A percentile compares a stretch with the other conserved stretches of the same genome.
Conservation (phyloP, 768 basidiomycete genomes). For the Dacryopinax spathularia region DNA sequence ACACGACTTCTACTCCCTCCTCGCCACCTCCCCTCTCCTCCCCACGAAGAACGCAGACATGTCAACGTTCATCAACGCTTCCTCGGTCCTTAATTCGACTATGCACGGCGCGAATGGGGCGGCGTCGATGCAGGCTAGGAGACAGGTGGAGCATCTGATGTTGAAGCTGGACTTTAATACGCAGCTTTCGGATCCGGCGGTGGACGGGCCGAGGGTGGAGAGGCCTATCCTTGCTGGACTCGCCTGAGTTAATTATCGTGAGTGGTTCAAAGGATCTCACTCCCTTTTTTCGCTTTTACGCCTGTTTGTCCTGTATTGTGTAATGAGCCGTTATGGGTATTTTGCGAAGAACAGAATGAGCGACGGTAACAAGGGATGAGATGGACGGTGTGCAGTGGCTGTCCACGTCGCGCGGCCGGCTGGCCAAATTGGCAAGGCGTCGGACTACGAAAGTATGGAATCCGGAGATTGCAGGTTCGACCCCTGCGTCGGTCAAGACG, state of each 20-base stretch:
- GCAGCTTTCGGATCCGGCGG: conserved; percentile 6
- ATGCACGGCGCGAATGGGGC: conserved; percentile 31
- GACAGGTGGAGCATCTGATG: conserved; percentile 70
- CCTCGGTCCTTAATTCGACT: conserved; percentile 32
- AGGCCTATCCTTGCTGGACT: background rate
- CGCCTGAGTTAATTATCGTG: background rate
- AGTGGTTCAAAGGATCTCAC: too few species aligned
- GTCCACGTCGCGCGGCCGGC: too few species aligned
- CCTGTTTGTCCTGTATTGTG: too few species aligned
- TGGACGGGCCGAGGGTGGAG: background rate
- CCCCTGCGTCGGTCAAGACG: too few species aligned
- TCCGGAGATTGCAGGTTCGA: too few species aligned
- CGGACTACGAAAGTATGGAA: too few species aligned
- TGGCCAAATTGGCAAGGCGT: too few species aligned
- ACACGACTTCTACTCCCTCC: conserved; percentile 64
- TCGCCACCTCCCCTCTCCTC: conserved; percentile 39
- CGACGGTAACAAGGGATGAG: too few species aligned
- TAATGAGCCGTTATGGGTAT: too few species aligned
- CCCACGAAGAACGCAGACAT: background rate
- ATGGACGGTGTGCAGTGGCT: too few species aligned
- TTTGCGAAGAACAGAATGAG: too few species aligned
- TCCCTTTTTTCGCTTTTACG: too few species aligned
- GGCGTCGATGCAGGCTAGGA: conserved; percentile 40
- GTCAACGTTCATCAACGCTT: conserved; percentile 58
- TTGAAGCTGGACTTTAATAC: conserved; percentile 69